Evolutionary conservation across 1,284 basidiomycete genomes (phyloP).

Genomic region (Cystobasidiaceae sp.): DNA sequence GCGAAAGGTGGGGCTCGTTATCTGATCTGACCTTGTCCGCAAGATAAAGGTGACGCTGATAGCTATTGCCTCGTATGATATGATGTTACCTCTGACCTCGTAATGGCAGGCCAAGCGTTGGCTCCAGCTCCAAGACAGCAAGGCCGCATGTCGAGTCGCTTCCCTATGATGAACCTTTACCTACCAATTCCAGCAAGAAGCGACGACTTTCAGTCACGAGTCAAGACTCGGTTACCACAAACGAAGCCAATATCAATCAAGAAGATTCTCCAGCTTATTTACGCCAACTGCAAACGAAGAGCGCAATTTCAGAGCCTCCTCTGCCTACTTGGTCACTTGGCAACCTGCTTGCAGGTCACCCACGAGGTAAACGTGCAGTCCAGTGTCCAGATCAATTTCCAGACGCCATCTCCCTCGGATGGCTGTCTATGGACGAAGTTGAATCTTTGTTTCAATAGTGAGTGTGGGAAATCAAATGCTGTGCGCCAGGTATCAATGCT

Average conservation of each 20-base stretch:
- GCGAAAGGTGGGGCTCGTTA: not conserved
- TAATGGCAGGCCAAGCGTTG: not conserved
- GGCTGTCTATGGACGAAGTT: not conserved
- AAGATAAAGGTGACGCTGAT: not conserved
- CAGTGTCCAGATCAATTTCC: not conserved
- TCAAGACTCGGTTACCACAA: not conserved
- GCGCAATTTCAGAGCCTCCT: not conserved
- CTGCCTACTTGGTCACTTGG: not conserved
- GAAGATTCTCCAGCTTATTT: not conserved
- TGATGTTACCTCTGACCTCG: not conserved
- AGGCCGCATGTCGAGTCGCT: not conserved
- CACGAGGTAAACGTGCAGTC: not conserved
- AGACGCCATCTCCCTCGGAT: not conserved
- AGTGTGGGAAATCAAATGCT: too few species aligned
- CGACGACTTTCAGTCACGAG: not conserved
- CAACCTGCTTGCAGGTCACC: not conserved
- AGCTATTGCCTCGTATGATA: not conserved
- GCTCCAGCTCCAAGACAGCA: not conserved
- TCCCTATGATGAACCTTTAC: not conserved
- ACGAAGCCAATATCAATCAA: not conserved
- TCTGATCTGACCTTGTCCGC: not conserved
- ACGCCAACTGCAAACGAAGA: not conserved
- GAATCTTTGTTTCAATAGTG: not conserved
- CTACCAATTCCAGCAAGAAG: not conserved
- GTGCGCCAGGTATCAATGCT: too few species aligned